These are phyloP conservation scores for Fusarium tjaetaba DNA, from an alignment of 2,329 filamentous ascomycete species.

Conservation along the genomic window DNA sequence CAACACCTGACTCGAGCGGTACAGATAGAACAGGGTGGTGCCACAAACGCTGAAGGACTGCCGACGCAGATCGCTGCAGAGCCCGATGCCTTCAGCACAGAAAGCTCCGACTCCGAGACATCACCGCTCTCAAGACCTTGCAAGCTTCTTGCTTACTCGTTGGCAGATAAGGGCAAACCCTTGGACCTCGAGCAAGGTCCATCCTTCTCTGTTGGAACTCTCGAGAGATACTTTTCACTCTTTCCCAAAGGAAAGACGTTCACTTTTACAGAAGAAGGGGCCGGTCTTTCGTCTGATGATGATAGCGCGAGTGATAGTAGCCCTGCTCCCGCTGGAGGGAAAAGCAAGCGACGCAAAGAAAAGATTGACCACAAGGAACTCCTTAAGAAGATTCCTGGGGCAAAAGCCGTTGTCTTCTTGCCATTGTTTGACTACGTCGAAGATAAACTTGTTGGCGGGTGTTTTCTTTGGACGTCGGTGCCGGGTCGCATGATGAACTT, in stretches of 20 bases:
- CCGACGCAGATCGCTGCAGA: conserved; percentile 15
- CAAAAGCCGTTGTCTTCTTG: conserved; percentile 49
- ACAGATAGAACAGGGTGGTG: conserved; percentile 1
- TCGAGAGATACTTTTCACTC: conserved; percentile 45
- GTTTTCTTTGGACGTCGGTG: conserved; percentile 50
- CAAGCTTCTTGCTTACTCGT: conserved; percentile 44
- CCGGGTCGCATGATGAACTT: conserved; percentile 50
- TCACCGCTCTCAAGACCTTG: conserved; percentile 42
- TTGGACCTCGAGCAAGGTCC: conserved; percentile 43
- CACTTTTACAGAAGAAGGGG: conserved; percentile 45
- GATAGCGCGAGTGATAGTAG: conserved; percentile 44
- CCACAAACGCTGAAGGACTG: conserved; percentile 29
- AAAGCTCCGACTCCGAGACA: conserved; percentile 46
- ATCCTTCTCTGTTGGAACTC: conserved; percentile 42
- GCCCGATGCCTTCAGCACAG: conserved; percentile 37
- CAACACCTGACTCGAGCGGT: conserved; percentile 10
- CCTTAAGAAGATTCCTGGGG: conserved; percentile 48
- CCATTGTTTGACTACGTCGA: conserved; percentile 50
- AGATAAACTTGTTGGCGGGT: conserved; percentile 48
- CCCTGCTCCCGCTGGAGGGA: neutral
- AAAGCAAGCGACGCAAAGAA: conserved; percentile 18
- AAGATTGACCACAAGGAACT: conserved; percentile 48
- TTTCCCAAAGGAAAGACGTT: conserved; percentile 46
- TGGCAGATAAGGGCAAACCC: conserved; percentile 39
- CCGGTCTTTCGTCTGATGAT: conserved; percentile 45